Base-by-base conservation (phyloP, 2,329 filamentous ascomycete species). In the Ophiostoma sp. region DNA sequence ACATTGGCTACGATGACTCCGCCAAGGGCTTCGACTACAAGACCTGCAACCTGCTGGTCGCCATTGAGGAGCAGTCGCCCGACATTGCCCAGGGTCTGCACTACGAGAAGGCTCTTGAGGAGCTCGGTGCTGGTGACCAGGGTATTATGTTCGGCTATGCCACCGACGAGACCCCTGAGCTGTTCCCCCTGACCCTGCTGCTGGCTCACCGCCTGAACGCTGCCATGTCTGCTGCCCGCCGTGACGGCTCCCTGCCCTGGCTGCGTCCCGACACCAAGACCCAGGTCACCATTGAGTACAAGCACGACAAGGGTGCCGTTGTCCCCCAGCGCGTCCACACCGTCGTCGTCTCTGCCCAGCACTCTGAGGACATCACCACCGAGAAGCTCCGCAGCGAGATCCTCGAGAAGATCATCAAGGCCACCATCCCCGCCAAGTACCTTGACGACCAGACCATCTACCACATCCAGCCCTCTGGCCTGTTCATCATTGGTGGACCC, bases 71-170 rank as follows among this genome's bases (percentile, higher is more conserved):
- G 85, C 95, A 99, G 85, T 98, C 94, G 72, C 92, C 94, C 78
- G 95, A 99, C 83, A 99, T 99, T 79, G 95, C 95, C 77, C 95
- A 98, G 85, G 95, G 95, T 87, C 92, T 99, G 71, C 93, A 98
- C 87, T 96, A 96, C 82, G 95, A 99, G 76, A 88, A 97, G 86
- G 93, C 93, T 76, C 90, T 99, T 67, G 95, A 99, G 89, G 90
- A 96, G 84, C 90, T 99, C 75, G 95, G 95, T 83, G 95, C 95
- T 74, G 95, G 95, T 90, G 95, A 99, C 84, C 95, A 99, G 87
- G 95, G 95, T 87, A 97, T 99, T 87, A 99, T 99, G 95, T 99
- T 99, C 83, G 95, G 95, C 78, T 99, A 99, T 87, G 95, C 95
- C 82, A 97, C 95, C 78, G 95, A 99, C 79, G 95, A 99, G 88